A percentile compares a stretch with the other conserved stretches of the same genome.
These are phyloP conservation scores for Strobilomyces confusus DNA, from an alignment of 768 basidiomycete genomes.

Conservation along the genomic window DNA sequence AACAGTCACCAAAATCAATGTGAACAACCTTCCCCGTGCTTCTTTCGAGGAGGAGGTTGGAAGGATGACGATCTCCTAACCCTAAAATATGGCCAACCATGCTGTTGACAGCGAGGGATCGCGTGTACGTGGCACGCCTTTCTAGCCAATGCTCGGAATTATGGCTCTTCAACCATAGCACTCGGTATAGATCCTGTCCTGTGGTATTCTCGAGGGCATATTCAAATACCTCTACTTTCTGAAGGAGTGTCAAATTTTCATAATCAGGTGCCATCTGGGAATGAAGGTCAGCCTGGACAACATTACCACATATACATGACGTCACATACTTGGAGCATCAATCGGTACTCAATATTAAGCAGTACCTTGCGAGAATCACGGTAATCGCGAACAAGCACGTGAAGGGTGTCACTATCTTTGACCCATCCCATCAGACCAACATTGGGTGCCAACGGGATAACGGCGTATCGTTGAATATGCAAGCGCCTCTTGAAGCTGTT, in stretches of 20 bases:
- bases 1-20: constrained; percentile 97
- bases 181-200: constrained; percentile 94
- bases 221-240: constrained; percentile 99
- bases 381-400: constrained; percentile 93
- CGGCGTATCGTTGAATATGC: constrained; percentile 88
- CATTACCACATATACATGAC: constrained; percentile 54
- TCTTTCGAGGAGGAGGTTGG: constrained; percentile 88
- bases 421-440: constrained; percentile 96
- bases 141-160: constrained; percentile 99
- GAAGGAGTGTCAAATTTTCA: constrained; percentile 87
- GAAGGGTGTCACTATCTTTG: constrained; percentile 90
- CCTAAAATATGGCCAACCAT: constrained; percentile 99
- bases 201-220: constrained; percentile 98
- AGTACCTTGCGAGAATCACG: constrained; percentile 95
- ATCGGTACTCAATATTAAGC: constrained; percentile 95
- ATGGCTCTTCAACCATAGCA: constrained; percentile 91
- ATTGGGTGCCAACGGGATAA: constrained; percentile 93
- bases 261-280: constrained; percentile 98
- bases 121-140: constrained; percentile 90
- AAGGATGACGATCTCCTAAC: constrained; percentile 96
- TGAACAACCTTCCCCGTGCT: constrained; percentile 94
- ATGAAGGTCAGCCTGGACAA: background rate
- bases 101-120: constrained; percentile 93
- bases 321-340: constrained; percentile 91
- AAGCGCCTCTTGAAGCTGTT: constrained; percentile 94